Base-by-base conservation (phyloP, 148 eudicot species). In the Dianthus caryophyllus region DNA sequence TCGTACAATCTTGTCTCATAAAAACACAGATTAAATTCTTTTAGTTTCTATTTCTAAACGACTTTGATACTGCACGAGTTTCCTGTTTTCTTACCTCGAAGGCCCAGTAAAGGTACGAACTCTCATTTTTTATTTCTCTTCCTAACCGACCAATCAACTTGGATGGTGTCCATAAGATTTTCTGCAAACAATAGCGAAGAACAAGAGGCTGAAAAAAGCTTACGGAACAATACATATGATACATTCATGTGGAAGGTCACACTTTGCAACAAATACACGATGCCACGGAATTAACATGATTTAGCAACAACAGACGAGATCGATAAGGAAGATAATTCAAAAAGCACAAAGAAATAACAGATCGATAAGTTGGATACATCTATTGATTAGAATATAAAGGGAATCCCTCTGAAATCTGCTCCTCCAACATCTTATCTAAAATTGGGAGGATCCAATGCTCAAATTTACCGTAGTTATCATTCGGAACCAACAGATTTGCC, bases 401-500 rank as follows among this genome's bases (percentile, higher is more conserved):
- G 20, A 68, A 63, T 88, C 85, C 96, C 96, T 91, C 69, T 26
- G 30, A 39, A 59, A 20, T 80, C 76, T 92, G 97, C 73, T 92
- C 96, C 56, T 88, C 89, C 75, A 88, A 76, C 97, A 92, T 88
- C 70, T 85, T 82, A 65, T 92, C 93, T 64, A 92, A 89, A 69
- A 92, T 82, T 17, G 93, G 96, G 49, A 89, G 81, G 61, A 89
- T 84, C 97, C 97, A 89, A 76, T 89, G 94, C 88, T 92, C 97
- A 89, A 92, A 92, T 73, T 92, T 92, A 85, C 96, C 87, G 74
- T 92, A 92, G 82, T 92, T 92, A 64, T 77, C 91, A 85, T 89
- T 92, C 6, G 96, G 96, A 74, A 89, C 94, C 86, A 92, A 82
- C 76, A 92, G 76, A 73, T 92, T 92, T n/a, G n/a, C n/a, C n/a